These are phyloP conservation scores for Marchantia polymorpha DNA, from an alignment of 225 moss, liverwort and hornwort genomes.

Conservation along the genomic window DNA sequence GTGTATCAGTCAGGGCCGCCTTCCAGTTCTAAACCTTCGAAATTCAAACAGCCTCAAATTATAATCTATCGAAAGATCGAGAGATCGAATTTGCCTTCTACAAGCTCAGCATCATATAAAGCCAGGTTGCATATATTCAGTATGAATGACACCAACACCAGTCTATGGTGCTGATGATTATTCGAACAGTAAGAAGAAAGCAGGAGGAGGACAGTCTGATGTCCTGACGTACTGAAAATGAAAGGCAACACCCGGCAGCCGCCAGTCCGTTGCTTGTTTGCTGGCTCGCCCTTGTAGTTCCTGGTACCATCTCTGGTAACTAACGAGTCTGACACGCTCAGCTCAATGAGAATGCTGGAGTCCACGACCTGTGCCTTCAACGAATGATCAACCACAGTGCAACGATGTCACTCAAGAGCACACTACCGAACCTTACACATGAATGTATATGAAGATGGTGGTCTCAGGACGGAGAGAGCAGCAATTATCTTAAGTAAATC, in stretches of 20 bases:
- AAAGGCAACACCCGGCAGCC: background rate
- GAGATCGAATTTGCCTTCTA: background rate
- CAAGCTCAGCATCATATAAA: background rate
- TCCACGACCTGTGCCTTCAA: too few species aligned
- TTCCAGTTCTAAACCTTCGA: too few species aligned
- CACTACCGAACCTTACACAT: too few species aligned
- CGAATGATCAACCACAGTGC: too few species aligned
- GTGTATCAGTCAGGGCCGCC: background rate
- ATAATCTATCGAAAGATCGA: background rate
- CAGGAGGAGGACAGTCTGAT: background rate
- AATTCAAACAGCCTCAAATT: background rate
- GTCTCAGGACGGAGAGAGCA: too few species aligned
- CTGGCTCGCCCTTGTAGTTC: conserved; percentile 1
- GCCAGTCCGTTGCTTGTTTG: conserved; percentile 11
- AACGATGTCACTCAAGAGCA: too few species aligned
- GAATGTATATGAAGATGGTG: too few species aligned
- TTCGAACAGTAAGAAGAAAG: too few species aligned
- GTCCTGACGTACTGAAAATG: conserved; percentile 4
- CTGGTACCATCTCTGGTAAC: conserved; percentile 12
- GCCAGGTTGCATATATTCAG: background rate
- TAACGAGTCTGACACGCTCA: background rate
- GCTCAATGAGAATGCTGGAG: too few species aligned
- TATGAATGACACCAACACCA: background rate
- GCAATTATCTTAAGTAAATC: too few species aligned
- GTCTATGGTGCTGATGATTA: background rate